Evolutionary conservation across 2,329 filamentous ascomycete species (phyloP), one percentile per base, ranked within the genome.

Genomic region (Aspergillus thermomutatus): DNA sequence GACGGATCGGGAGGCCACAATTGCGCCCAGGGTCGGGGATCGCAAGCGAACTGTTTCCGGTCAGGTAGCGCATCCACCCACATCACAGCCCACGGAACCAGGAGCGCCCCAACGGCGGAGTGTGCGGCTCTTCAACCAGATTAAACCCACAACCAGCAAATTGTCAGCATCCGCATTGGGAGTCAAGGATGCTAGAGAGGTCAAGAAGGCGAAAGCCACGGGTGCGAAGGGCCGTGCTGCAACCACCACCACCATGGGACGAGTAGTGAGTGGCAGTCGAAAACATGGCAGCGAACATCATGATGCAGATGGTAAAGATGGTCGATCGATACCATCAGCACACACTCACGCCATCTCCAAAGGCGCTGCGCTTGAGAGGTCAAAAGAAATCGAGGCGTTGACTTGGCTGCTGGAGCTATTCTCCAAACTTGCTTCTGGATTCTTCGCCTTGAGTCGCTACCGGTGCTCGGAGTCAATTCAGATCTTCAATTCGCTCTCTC

Each of bases 11-110:
- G 72, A 74, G 26, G 50, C 66, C 34, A 64, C 66, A 37, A 66
- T 66, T 52, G 68, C 66, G 50, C 64, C 69, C 53, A 75, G 60
- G 64, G 79, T 60, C 60, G 72, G 80, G 14, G 90, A 92, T 58
- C 86, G 92, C 71, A 97, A 97, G 77, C 86, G 93, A 64, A 97
- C 92, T 1, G 84, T 96, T n/a, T 96, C 93, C 43, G 93, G 93
- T 3, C 91, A 96, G 64, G 77, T 80, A 46, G 75, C 75, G 37
- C 71, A 76, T 83, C 50, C 83, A 74, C 60, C 78, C 78, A 50
- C 77, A 74, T 60, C 81, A 77, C 84, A 83, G 53, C 72, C 83
- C 27, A 82, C 87, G 58, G 89, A 91, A 64, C 83, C 84, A 43
- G 81, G 82, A 43, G 82, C 80, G 19, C 82, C 84, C 2, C 85